phyloP scores from a whole-genome alignment of 2,329 filamentous ascomycete genomes.

The Alternaria ventricosa region DNA sequence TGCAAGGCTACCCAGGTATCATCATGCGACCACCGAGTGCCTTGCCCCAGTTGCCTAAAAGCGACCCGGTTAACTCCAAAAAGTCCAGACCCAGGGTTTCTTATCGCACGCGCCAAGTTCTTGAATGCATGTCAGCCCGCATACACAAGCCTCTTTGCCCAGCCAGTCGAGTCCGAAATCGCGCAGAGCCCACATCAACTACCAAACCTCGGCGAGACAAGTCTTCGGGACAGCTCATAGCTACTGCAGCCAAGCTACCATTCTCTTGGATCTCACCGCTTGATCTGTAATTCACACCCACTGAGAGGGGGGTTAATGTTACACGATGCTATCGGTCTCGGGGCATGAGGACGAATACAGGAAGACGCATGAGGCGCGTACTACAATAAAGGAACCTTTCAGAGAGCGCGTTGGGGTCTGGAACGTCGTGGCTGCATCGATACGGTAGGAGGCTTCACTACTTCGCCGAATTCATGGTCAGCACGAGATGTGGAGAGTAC shows the following conservation, averaged over 20 bases:
- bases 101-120: not conserved
- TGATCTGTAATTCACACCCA: constrained; percentile 12
- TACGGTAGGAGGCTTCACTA: not conserved
- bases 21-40: not conserved
- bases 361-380: constrained; percentile 1
- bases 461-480: not conserved
- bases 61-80: not conserved
- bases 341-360: constrained; percentile 14
- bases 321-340: constrained; percentile 21
- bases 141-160: constrained; percentile 23
- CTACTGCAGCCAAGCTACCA: not conserved
- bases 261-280: constrained; percentile 7
- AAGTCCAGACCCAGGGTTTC: not conserved
- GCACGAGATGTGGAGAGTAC: not conserved
- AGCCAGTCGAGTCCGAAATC: constrained; percentile 23
- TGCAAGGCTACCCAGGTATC: not conserved
- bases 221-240: not conserved
- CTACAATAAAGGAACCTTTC: not conserved
- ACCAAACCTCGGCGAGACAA: constrained; percentile 1
- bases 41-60: not conserved
- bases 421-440: constrained; percentile 5
- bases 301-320: constrained; percentile 14
- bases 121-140: constrained; percentile 27
- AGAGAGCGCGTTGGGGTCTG: not conserved
- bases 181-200: not conserved